phyloP scores from a whole-genome alignment of 179 eudicot genomes.

The Vitellaria paradoxa region DNA sequence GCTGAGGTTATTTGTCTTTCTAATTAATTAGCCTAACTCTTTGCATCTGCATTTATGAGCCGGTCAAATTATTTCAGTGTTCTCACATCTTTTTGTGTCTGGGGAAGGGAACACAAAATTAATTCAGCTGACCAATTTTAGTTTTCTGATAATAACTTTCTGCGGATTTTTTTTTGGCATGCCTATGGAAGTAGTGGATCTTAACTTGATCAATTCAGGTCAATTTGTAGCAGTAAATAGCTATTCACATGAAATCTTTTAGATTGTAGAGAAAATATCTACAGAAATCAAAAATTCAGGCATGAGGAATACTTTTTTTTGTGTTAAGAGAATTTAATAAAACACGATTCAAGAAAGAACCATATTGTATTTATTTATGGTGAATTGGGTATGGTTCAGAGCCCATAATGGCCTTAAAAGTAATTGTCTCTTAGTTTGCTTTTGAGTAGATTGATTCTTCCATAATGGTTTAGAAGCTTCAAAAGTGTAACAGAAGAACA shows the following conservation, averaged over 20 bases:
- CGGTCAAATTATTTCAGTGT: not conserved
- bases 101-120: no score
- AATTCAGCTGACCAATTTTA: no score
- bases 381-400: not conserved
- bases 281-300: not conserved
- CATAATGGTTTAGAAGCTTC: not conserved
- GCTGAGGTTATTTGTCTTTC: conserved; percentile 45
- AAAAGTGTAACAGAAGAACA: not conserved
- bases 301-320: not conserved
- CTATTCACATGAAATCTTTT: not conserved
- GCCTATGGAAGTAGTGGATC: not conserved
- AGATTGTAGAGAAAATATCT: not conserved
- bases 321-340: not conserved
- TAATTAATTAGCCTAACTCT: not conserved
- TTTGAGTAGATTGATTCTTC: not conserved
- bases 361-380: not conserved
- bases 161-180: not conserved
- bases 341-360: not conserved
- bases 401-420: not conserved
- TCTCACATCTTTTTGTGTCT: no score
- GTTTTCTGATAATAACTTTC: not conserved
- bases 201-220: not conserved
- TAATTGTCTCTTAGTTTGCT: not conserved
- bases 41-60: not conserved
- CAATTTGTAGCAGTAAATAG: not conserved